A percentile compares a stretch with the other conserved stretches of the same genome.
These are phyloP conservation scores for Sugiyamaella americana DNA, from an alignment of 805 yeast species.

Conservation along the genomic window DNA sequence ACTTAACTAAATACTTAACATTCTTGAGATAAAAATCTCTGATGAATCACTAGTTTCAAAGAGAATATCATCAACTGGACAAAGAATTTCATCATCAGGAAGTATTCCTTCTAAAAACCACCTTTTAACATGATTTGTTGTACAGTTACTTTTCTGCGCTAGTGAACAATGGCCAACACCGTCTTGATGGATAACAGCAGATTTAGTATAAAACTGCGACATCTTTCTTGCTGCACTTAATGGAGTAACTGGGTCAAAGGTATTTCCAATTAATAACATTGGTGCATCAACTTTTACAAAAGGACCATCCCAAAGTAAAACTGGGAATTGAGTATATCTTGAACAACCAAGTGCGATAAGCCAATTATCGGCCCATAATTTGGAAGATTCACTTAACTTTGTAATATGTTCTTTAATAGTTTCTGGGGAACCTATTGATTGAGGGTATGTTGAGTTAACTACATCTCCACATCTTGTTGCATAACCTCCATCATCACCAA, in stretches of 20 bases:
- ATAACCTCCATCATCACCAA: slow-evolving; percentile 11
- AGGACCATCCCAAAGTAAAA: slow-evolving; percentile 16
- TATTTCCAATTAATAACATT: slow-evolving; percentile 19
- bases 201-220: slow-evolving; percentile 13
- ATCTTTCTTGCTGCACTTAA: slow-evolving; percentile 18
- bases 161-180: slow-evolving; percentile 23
- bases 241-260: slow-evolving; percentile 24
- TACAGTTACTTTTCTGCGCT: slow-evolving; percentile 21
- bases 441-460: not conserved
- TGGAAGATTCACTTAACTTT: not conserved
- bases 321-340: slow-evolving; percentile 7
- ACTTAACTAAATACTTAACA: too few relatives aligned
- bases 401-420: slow-evolving; percentile 3
- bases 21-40: too few relatives aligned
- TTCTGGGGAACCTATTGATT: not conserved
- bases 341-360: slow-evolving; percentile 1
- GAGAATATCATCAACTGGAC: slow-evolving; percentile 7
- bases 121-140: slow-evolving; percentile 8
- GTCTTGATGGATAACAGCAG: slow-evolving; percentile 17
- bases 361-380: slow-evolving; percentile 9
- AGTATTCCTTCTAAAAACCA: slow-evolving; percentile 18
- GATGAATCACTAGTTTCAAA: too few relatives aligned
- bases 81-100: slow-evolving; percentile 16
- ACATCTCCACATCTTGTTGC: slow-evolving; percentile 15
- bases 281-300: slow-evolving; percentile 13